A percentile compares a stretch with the other conserved stretches of the same genome.
Evolutionary conservation across 2,329 filamentous ascomycete species (phyloP).

Genomic region (Blastomyces emzantsi): DNA sequence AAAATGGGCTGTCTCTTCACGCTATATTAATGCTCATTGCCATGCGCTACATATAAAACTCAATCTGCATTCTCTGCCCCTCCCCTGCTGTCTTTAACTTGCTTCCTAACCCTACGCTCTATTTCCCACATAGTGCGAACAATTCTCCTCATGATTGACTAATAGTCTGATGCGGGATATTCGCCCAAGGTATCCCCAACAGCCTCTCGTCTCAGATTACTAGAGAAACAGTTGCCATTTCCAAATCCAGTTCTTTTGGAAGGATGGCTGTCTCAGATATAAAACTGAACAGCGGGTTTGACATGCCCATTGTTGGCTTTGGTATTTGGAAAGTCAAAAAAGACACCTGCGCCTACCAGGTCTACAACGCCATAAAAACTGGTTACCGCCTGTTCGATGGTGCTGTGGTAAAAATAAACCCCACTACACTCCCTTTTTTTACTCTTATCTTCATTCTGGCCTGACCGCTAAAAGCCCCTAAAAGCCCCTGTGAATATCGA

Average conservation of each 20-base stretch:
- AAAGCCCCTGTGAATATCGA: not conserved
- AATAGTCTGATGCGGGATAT: too few species aligned
- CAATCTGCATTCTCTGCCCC: not conserved
- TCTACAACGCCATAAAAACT: conserved; percentile 3
- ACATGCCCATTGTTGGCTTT: conserved; percentile 39
- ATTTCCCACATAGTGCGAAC: not conserved
- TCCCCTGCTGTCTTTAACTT: not conserved
- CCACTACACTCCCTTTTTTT: not conserved
- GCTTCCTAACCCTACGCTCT: not conserved
- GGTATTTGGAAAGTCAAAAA: conserved; percentile 74
- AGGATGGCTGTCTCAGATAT: conserved; percentile 19
- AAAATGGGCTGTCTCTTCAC: too few species aligned
- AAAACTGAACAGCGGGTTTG: conserved; percentile 23
- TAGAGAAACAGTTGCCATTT: conserved; percentile 2
- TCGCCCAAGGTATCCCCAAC: not conserved
- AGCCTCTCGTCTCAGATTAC: not conserved
- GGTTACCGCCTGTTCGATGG: conserved; percentile 56
- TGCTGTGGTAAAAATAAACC: conserved; percentile 42
- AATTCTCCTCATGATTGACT: too few species aligned
- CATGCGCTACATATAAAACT: not conserved
- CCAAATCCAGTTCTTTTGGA: not conserved
- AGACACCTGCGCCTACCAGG: conserved; percentile 45
- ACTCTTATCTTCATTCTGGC: not conserved
- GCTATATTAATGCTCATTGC: not conserved
- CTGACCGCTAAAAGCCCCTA: not conserved